Evolutionary conservation across 495 filamentous ascomycete genomes (phyloP).

Genomic region (Xanthoparmelia taractica): DNA sequence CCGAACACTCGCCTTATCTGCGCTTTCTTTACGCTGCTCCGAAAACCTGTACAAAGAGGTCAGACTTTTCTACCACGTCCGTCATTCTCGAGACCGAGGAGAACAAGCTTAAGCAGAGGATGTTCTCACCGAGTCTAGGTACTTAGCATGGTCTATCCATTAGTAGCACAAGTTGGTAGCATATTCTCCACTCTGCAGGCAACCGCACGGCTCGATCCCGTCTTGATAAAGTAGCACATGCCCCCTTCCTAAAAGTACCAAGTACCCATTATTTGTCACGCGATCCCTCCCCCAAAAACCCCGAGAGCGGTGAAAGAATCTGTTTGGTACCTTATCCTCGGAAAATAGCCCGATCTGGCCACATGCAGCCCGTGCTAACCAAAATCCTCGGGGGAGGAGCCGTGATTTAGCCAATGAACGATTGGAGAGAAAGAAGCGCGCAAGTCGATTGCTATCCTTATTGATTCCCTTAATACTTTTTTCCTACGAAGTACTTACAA

Average conservation of each 20-base stretch:
- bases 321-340: background rate
- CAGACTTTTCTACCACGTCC: too few species aligned
- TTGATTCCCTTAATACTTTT: too few species aligned
- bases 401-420: background rate
- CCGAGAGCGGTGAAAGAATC: too few species aligned
- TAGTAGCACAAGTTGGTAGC: background rate
- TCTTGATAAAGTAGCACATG: background rate
- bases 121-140: background rate
- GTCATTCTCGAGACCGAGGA: background rate
- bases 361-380: background rate
- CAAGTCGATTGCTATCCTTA: too few species aligned
- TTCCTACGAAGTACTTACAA: too few species aligned
- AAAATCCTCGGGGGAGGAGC: background rate
- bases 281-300: too few species aligned
- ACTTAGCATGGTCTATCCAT: background rate
- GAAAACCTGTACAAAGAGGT: too few species aligned
- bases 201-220: constrained; percentile 7
- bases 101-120: background rate
- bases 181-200: background rate
- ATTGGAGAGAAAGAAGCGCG: too few species aligned
- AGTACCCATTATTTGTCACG: background rate
- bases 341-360: background rate
- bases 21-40: background rate
- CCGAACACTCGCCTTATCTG: background rate
- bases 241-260: too few species aligned